These are phyloP conservation scores for Tephrocybe sp. DNA, from an alignment of 768 basidiomycete genomes.

Conservation along the genomic window DNA sequence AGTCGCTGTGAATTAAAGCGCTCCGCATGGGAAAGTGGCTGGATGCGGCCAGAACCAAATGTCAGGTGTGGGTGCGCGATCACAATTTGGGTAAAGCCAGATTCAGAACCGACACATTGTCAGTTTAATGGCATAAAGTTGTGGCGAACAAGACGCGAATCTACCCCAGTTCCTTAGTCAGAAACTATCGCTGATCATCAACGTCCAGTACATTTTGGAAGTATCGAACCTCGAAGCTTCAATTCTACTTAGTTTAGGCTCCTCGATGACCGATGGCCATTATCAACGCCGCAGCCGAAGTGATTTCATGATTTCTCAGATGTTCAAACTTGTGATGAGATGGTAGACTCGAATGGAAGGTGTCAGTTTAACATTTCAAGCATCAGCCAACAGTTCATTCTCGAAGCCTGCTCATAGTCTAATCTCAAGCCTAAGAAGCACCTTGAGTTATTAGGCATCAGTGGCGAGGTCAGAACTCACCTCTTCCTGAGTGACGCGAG, in stretches of 20 bases:
- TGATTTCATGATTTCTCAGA: neutral
- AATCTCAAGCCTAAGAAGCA: neutral
- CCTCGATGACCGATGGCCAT: too few species aligned
- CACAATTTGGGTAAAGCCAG: neutral
- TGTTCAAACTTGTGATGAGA: too few species aligned
- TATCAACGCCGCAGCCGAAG: too few species aligned
- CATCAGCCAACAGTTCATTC: too few species aligned
- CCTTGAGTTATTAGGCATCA: neutral
- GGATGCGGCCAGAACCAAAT: neutral
- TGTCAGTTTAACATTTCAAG: too few species aligned
- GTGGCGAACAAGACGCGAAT: neutral
- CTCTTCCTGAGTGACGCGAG: conserved; percentile 2
- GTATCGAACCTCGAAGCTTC: too few species aligned
- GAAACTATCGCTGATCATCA: neutral
- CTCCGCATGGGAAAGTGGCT: neutral
- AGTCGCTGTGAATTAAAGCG: neutral
- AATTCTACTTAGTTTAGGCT: too few species aligned
- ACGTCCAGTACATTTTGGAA: neutral
- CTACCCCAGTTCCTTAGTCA: neutral
- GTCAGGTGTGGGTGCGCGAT: neutral
- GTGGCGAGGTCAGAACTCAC: neutral
- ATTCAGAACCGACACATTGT: neutral
- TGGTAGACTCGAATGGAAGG: too few species aligned
- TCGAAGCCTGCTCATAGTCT: too few species aligned
- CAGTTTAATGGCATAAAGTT: neutral